phyloP scores from a whole-genome alignment of 176 grass and related monocot species.

The Otatea glauca region DNA sequence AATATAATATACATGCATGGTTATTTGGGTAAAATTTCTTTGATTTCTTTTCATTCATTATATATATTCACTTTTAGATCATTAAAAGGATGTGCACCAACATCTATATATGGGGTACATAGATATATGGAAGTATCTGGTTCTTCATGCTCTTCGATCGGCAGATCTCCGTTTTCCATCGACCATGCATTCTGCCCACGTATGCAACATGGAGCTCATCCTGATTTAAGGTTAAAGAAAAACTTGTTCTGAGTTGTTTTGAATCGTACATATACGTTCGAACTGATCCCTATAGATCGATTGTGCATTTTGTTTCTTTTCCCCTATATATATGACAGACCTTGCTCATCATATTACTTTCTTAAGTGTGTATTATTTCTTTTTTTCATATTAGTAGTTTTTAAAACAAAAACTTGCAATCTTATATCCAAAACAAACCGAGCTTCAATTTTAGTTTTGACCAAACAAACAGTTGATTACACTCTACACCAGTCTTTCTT shows the following conservation, averaged over 20 bases:
- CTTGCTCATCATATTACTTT: not conserved
- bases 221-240: not conserved
- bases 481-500: not conserved
- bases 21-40: not conserved
- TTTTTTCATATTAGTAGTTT: not conserved
- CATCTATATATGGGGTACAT: not conserved
- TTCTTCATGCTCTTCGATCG: constrained; percentile 6
- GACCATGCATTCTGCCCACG: not conserved
- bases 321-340: not conserved
- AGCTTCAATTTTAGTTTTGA: not conserved
- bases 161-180: not conserved
- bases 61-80: not conserved
- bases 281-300: not conserved
- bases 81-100: not conserved
- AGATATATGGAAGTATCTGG: not conserved
- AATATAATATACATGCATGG: not conserved
- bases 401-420: constrained; percentile 8
- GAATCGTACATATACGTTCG: not conserved
- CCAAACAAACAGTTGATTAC: constrained; percentile 10
- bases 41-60: not conserved
- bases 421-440: not conserved
- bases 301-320: not conserved
- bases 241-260: not conserved
- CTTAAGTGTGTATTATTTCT: not conserved
- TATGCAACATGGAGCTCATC: not conserved